These are phyloP conservation scores for Thraustochytrium sp. DNA, from an alignment of 352 stramenopile genomes.

Conservation along the genomic window DNA sequence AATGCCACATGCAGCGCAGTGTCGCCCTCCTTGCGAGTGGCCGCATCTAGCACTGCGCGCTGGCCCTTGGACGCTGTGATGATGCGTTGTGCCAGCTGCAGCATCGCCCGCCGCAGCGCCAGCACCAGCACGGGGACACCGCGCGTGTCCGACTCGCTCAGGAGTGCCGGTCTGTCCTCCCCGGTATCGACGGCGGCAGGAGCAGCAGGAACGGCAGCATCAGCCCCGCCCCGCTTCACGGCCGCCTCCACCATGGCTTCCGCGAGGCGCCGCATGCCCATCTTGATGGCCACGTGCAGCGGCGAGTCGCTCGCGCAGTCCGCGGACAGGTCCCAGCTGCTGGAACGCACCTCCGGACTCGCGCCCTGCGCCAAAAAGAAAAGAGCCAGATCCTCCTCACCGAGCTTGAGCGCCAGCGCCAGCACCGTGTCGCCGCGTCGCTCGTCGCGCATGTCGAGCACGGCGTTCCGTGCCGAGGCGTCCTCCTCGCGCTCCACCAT, in stretches of 20 bases:
- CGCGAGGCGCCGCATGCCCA: neutral
- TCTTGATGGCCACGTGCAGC: conserved; percentile 37
- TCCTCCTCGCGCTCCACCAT: conserved; percentile 6
- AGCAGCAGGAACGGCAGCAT: no score
- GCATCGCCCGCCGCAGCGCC: conserved; percentile 2
- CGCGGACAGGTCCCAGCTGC: neutral
- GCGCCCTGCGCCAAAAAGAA: conserved; percentile 24
- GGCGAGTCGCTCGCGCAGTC: conserved; percentile 21
- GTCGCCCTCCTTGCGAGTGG: neutral
- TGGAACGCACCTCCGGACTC: neutral
- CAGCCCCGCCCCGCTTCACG: neutral
- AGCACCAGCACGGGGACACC: conserved; percentile 4
- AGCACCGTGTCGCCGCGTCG: neutral
- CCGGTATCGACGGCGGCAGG: no score
- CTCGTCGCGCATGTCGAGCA: conserved; percentile 5
- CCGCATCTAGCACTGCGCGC: neutral
- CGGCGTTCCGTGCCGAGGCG: neutral
- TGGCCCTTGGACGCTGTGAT: neutral
- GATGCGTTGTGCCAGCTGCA: neutral
- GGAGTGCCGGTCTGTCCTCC: no score
- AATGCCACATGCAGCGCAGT: neutral
- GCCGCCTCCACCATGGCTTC: neutral
- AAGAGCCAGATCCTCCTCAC: conserved; percentile 2
- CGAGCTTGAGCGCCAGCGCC: conserved; percentile 6
- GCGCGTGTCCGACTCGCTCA: neutral